Evolutionary conservation across 2,329 filamentous ascomycete genomes (phyloP).

Genomic region (Ceratocystis harringtonii): DNA sequence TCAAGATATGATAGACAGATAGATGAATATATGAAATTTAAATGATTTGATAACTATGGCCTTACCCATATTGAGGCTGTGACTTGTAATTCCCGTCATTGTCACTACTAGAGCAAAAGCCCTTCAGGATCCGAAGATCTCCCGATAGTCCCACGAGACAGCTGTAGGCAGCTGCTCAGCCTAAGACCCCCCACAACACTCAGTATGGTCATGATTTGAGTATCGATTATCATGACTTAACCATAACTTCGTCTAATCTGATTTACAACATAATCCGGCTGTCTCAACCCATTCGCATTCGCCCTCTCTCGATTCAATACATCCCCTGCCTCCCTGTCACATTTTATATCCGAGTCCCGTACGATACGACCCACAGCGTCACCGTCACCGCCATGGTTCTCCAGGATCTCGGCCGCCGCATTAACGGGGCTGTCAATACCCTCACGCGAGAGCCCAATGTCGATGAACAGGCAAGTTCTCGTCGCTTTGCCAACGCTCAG

Average conservation of each 20-base stretch:
- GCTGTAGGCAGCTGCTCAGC: background rate
- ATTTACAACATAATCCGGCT: background rate
- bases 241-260: background rate
- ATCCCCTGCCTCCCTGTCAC: no score
- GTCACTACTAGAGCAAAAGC: background rate
- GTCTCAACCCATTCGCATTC: background rate
- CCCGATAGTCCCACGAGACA: background rate
- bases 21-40: no score
- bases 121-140: background rate
- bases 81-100: background rate
- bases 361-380: background rate
- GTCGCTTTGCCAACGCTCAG: background rate
- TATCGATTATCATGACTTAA: background rate
- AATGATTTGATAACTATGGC: no score
- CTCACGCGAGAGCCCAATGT: constrained; percentile 83
- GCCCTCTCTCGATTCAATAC: background rate
- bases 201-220: background rate
- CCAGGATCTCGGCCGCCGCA: constrained; percentile 95
- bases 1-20: no score
- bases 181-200: background rate
- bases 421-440: constrained; percentile 90
- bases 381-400: constrained; percentile 59
- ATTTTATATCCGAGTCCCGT: no score
- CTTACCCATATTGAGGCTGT: background rate
- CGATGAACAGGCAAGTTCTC: constrained; percentile 65